These are phyloP conservation scores for Pseudogymnoascus sp. DNA, from an alignment of 2,329 filamentous ascomycete genomes.

Conservation along the genomic window DNA sequence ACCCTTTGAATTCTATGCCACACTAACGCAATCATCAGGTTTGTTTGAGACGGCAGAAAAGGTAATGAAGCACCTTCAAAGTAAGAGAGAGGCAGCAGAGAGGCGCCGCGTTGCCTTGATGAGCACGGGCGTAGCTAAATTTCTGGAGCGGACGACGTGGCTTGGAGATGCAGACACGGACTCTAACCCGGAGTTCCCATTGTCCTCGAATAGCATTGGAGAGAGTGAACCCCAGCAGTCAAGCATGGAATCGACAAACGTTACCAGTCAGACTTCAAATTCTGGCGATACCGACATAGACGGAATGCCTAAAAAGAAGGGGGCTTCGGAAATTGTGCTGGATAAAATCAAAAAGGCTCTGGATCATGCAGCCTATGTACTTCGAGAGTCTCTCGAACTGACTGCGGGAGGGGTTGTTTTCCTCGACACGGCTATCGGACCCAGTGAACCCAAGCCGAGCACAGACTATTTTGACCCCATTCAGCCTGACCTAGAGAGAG, in stretches of 20 bases:
- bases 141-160: conserved; percentile 17
- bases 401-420: conserved; percentile 24
- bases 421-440: conserved; percentile 21
- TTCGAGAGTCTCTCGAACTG: conserved; percentile 24
- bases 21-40: conserved; percentile 12
- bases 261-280: background rate
- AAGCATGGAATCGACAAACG: background rate
- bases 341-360: conserved; percentile 23
- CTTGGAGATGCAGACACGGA: background rate
- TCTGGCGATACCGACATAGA: background rate
- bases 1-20: background rate
- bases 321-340: conserved; percentile 14
- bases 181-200: background rate
- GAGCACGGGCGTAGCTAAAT: conserved; percentile 20
- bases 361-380: conserved; percentile 23
- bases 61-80: conserved; percentile 22
- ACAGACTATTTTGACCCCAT: conserved; percentile 13
- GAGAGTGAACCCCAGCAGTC: background rate
- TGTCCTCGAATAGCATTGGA: background rate
- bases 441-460: conserved; percentile 14
- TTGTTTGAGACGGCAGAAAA: conserved; percentile 19
- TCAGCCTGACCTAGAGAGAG: background rate
- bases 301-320: background rate
- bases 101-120: conserved; percentile 19
- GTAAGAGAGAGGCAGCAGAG: conserved; percentile 23